Percentiles rank a stretch among this genome's conserved stretches.
phyloP scores from a whole-genome alignment of 2,329 filamentous ascomycete genomes.

The Ophiostoma triangulosporum region DNA sequence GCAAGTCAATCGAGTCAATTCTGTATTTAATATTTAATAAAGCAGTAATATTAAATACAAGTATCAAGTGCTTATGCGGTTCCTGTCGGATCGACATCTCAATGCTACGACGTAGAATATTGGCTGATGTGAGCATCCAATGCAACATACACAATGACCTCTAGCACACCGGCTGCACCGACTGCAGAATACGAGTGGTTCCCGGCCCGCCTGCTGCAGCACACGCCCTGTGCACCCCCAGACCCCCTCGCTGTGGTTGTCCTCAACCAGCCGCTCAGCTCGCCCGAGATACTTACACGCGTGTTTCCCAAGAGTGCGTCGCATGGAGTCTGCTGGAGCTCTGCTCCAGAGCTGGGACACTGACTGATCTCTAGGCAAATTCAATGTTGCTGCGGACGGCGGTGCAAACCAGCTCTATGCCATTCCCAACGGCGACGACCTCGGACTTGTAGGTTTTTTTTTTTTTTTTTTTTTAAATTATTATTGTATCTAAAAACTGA shows the following conservation, averaged over 20 bases:
- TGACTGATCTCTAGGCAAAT: conserved; percentile 5
- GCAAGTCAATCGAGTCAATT: no score
- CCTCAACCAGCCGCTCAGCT: conserved; percentile 36
- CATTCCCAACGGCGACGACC: conserved; percentile 16
- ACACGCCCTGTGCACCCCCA: background rate
- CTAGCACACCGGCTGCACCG: background rate
- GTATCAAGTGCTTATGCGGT: no score
- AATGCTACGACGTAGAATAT: no score
- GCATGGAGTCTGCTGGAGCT: no score
- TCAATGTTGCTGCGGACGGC: conserved; percentile 70
- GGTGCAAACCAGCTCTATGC: conserved; percentile 65
- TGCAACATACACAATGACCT: no score
- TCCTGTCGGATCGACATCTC: no score
- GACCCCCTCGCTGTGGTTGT: conserved; percentile 30
- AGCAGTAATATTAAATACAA: no score
- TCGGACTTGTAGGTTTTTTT: conserved; percentile 24
- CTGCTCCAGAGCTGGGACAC: no score
- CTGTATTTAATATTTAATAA: no score
- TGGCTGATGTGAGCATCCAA: no score
- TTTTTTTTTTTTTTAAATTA: background rate
- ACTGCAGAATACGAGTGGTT: conserved; percentile 14
- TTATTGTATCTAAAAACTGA: background rate
- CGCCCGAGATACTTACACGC: conserved; percentile 31
- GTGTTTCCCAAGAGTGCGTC: conserved; percentile 32
- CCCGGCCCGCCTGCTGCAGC: conserved; percentile 14